Evolutionary conservation across 805 yeast species (phyloP), one percentile per base, ranked within the genome.

Genomic region (Candida pseudofarinosa): DNA sequence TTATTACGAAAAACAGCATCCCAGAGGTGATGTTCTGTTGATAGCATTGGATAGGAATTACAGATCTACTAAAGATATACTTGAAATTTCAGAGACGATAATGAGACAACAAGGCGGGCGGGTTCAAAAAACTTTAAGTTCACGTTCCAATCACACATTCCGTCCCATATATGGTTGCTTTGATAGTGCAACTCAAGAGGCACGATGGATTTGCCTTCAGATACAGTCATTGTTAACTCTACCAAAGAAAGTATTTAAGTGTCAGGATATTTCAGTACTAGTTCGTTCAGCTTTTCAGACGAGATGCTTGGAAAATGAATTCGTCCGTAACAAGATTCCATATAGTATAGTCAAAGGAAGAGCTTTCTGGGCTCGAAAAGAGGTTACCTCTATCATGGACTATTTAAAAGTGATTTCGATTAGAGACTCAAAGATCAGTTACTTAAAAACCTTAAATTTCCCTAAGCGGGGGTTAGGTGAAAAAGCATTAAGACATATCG

Each of bases 321-420:
- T 91, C 18, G 68, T 78, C 1, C 70, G 64, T 38, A 58, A 62
- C 2, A 66, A 75, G 3, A 73, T 89, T 2, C 89, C 93, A 0
- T 85, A 86, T 53, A 62, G 65, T 6, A 74, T 89, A 44, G 70
- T 85, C 0, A 81, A 83, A 40, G 97, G 97, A 0, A 71, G 70
- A 35, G 82, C 88, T 1, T 86, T 88, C 53, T 87, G 95, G 91
- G 88, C 85, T 33, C 61, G 83, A 33, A 77, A 76, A 43, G 96
- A 87, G 53, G 81, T 88, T 13, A 67, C 71, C 17, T 62, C 77
- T 0, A 71, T 86, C 44, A 46, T 88, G 35, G 85, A 83, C 54
- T 80, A 81, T 49, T 55, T 91, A 19, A 72, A 88, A 26, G 79
- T 83, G 1, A 66, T 86, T 4, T 70, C 77, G 3, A 75, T 82